A percentile compares a stretch with the other conserved stretches of the same genome.
These are phyloP conservation scores for Tetradesmus lagerheimii DNA, from an alignment of 139 green algal species.

Conservation along the genomic window DNA sequence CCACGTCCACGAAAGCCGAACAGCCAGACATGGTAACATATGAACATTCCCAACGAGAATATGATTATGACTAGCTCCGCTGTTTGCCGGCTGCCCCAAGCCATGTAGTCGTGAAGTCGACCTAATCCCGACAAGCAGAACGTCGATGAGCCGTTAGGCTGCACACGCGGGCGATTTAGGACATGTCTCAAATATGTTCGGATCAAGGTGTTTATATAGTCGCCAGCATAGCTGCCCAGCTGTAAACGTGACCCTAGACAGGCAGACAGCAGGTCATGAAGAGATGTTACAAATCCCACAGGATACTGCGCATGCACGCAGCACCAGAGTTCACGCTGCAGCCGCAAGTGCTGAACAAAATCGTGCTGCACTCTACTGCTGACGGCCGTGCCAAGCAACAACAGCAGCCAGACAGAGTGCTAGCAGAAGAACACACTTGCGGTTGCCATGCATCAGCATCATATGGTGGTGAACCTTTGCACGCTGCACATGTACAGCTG, in stretches of 20 bases:
- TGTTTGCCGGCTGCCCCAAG: background rate
- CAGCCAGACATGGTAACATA: constrained; percentile 33
- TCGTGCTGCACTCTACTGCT: too few relatives aligned
- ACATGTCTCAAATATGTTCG: too few relatives aligned
- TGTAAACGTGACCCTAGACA: background rate
- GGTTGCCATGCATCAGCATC: background rate
- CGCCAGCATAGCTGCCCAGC: background rate
- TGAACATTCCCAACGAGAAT: background rate
- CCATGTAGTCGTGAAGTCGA: background rate
- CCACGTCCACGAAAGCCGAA: constrained; percentile 15
- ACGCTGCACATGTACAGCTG: background rate
- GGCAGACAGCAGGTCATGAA: background rate
- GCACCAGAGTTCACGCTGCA: background rate
- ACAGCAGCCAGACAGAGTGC: background rate
- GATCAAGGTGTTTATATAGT: too few relatives aligned
- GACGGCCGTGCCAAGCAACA: too few relatives aligned
- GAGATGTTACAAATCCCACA: too few relatives aligned
- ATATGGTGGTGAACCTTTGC: background rate
- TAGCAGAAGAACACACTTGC: background rate
- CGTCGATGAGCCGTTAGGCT: background rate
- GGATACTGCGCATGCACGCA: background rate
- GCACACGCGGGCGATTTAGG: too few relatives aligned
- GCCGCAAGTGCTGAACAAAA: too few relatives aligned
- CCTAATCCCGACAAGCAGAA: background rate
- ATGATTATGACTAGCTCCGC: background rate